Evolutionary conservation across 176 grass and related monocot species (phyloP), one percentile per base, ranked within the genome.

Genomic region (Eleusine indica): DNA sequence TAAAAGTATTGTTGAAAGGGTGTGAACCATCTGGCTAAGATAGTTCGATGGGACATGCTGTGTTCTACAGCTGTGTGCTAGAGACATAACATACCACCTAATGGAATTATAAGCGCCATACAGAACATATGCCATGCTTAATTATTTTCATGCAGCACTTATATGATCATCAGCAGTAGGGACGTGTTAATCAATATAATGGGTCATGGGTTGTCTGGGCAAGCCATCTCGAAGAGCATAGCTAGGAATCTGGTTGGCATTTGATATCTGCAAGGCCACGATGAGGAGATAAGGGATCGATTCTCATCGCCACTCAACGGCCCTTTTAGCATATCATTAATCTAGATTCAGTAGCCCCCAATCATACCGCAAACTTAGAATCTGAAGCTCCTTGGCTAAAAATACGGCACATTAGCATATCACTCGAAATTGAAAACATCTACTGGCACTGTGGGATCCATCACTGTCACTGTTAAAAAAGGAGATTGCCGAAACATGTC

Each of bases 1-100:
- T 46, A 16, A 14, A 52, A 52, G 2, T 16, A 17, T 16, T 52
- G 49, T 0, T 16, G 49, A 52, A 17, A 52, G 49, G 49, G 15
- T 17, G 53, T 52, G 53, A 57, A 21, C 22, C 44, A 47, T 47
- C 44, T 11, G 44, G 9, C 44, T 47, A 47, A 12, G 44, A 47
- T 47, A 47, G 32, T 11, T 10, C 11, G 44, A 47, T 11, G 44
- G 44, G 9, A 47, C 44, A 47, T 47, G 7, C 7, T 44, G 25
- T 64, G 77, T 52, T 30, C 38, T 54, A 61, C 37, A 38, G 19
- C 70, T 83, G 66, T 58, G 18, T 81, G 56, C 67, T 71, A 82
- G 74, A 18, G 66, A 72, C 83, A 49, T 66, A 86, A 86, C 88
- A 72, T 43, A 2, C n/a, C 78, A 89, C 83, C 88, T 77, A 86